phyloP scores from a whole-genome alignment of 192 early-diverging fungal species.

The Coemansia sp. region DNA sequence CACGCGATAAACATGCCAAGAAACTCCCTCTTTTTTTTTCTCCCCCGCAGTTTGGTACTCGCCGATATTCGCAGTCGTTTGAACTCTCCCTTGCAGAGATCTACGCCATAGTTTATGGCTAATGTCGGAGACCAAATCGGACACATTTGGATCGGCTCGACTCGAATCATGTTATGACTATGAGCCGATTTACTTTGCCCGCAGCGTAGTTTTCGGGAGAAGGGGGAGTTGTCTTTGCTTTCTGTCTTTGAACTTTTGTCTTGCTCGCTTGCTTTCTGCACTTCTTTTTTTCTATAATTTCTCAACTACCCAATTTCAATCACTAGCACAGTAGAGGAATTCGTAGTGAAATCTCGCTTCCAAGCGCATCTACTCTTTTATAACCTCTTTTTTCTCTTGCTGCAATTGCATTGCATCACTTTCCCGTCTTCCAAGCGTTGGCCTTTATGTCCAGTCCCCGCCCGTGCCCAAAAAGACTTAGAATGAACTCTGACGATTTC shows the following conservation, averaged over 20 bases:
- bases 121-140: too few relatives aligned
- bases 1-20: neutral
- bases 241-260: neutral
- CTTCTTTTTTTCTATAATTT: neutral
- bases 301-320: neutral
- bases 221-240: neutral
- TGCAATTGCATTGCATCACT: slow-evolving; percentile 1
- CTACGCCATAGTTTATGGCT: too few relatives aligned
- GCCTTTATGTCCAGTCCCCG: slow-evolving; percentile 22
- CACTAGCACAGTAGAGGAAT: neutral
- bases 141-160: neutral
- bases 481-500: slow-evolving; percentile 21
- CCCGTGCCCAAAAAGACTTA: slow-evolving; percentile 15
- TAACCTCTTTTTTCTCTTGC: neutral
- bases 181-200: neutral
- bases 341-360: neutral
- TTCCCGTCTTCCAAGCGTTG: neutral
- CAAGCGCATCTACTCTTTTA: neutral
- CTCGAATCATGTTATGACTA: neutral
- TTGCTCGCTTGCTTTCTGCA: neutral
- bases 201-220: neutral
- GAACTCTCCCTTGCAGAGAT: too few relatives aligned
- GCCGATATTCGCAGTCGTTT: neutral
- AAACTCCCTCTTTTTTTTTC: neutral
- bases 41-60: neutral